These are phyloP conservation scores for barley (Hordeum vulgare) DNA, from an alignment of 176 grass and related monocot species.

Conservation along the genomic window DNA sequence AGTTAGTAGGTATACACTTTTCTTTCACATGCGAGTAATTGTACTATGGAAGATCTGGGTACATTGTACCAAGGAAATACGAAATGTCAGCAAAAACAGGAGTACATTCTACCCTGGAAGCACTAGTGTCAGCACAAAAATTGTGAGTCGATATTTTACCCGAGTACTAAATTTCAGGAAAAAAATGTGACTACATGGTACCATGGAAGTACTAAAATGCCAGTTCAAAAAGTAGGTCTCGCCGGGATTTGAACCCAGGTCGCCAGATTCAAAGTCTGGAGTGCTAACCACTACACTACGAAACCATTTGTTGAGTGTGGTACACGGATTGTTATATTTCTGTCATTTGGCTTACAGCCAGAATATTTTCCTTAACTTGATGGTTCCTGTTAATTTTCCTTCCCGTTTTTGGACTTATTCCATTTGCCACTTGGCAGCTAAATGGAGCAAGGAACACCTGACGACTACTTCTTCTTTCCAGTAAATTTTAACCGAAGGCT, in stretches of 20 bases:
- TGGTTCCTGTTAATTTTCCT: background rate
- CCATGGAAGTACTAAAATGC: background rate
- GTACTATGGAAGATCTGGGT: background rate
- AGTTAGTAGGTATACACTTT: no score
- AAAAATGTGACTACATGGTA: background rate
- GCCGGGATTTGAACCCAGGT: slow-evolving; percentile 99
- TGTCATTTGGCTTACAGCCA: background rate
- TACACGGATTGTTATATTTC: background rate
- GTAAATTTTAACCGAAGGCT: background rate
- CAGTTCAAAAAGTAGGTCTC: background rate
- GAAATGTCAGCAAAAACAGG: background rate
- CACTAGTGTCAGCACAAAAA: background rate
- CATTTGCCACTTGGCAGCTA: background rate
- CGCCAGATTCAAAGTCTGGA: slow-evolving; percentile 99
- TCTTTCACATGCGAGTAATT: background rate
- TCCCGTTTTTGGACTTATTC: slow-evolving; percentile 32
- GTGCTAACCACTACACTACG: slow-evolving; percentile 99
- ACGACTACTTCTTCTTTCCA: no score
- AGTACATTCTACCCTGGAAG: background rate
- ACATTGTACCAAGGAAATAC: background rate
- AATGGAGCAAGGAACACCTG: background rate
- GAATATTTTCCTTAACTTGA: background rate
- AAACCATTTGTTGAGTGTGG: background rate
- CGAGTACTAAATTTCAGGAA: background rate
- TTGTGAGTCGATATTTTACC: background rate